A percentile compares a stretch with the other conserved stretches of the same genome.
phyloP scores from a whole-genome alignment of 352 stramenopile species.

The Globisporangium middletonii region DNA sequence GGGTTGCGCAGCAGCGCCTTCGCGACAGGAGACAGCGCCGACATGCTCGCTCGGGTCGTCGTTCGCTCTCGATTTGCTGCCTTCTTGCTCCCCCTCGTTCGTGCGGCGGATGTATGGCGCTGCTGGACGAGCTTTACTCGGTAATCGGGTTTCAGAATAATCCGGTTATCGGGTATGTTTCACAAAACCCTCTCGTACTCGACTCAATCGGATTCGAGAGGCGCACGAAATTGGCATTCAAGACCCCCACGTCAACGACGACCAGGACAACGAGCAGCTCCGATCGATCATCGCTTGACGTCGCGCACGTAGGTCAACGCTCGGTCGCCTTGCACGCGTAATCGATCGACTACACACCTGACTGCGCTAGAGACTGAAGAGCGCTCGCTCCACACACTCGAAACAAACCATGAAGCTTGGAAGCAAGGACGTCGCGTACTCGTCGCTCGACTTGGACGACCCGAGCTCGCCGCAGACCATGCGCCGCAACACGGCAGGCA shows the following conservation, averaged over 20 bases:
- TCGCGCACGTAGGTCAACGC: no score
- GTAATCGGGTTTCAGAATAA: no score
- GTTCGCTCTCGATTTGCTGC: slow-evolving; percentile 7
- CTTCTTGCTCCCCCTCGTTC: not conserved
- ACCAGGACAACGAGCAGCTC: no score
- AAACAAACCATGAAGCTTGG: slow-evolving; percentile 46
- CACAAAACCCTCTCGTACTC: slow-evolving; percentile 1
- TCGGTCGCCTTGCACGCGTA: no score
- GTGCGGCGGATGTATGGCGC: slow-evolving; percentile 6
- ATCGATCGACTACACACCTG: no score
- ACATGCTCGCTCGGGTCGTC: slow-evolving; percentile 35
- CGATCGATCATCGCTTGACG: no score
- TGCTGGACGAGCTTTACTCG: not conserved
- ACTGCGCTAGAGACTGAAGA: not conserved
- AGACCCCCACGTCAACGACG: not conserved
- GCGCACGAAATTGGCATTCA: not conserved
- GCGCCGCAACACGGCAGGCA: slow-evolving; percentile 22
- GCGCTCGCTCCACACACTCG: not conserved
- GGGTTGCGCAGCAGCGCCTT: slow-evolving; percentile 74
- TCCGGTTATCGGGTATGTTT: no score
- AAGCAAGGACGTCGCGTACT: slow-evolving; percentile 71
- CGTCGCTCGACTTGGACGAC: slow-evolving; percentile 70
- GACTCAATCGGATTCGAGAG: not conserved
- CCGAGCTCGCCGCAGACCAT: slow-evolving; percentile 26
- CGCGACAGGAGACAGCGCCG: slow-evolving; percentile 72